Evolutionary conservation across 208 protist genomes (phyloP).

Genomic region (Acanthamoeba lugdunensis): DNA sequence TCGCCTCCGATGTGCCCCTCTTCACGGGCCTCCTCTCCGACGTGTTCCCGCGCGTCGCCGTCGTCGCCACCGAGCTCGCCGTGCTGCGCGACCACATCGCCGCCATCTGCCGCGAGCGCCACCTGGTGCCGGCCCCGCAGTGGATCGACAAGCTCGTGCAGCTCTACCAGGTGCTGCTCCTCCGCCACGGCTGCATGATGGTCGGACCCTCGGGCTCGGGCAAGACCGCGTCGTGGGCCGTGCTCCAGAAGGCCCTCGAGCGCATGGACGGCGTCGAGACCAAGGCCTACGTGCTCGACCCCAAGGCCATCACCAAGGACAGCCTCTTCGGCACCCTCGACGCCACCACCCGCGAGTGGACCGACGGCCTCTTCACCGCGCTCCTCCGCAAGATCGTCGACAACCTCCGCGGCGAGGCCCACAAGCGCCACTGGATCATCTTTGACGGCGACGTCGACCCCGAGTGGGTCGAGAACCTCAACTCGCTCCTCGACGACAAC

Average conservation of each 20-base stretch:
- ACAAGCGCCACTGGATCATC: conserved; percentile 96
- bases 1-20: conserved; percentile 94
- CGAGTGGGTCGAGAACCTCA: conserved; percentile 99
- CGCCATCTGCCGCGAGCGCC: conserved; percentile 88
- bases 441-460: conserved; percentile 98
- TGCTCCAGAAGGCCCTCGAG: conserved; percentile 94
- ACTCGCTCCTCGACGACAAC: conserved; percentile 98
- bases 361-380: conserved; percentile 98
- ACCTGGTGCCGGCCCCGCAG: conserved; percentile 84
- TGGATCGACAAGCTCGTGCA: conserved; percentile 98
- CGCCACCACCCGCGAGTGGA: conserved; percentile 98
- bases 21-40: conserved; percentile 95
- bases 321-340: conserved; percentile 98
- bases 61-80: conserved; percentile 2
- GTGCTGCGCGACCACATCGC: conserved; percentile 84
- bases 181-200: conserved; percentile 98
- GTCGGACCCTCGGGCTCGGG: conserved; percentile 97
- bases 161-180: conserved; percentile 95
- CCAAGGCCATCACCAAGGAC: conserved; percentile 97
- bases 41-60: conserved; percentile 93
- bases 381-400: conserved; percentile 96
- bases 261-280: conserved; percentile 75
- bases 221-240: conserved; percentile 96
- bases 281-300: conserved; percentile 95
- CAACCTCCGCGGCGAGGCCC: conserved; percentile 88